Base-by-base conservation (phyloP, 345 rosid species). In the Bretschneidera sinensis region DNA sequence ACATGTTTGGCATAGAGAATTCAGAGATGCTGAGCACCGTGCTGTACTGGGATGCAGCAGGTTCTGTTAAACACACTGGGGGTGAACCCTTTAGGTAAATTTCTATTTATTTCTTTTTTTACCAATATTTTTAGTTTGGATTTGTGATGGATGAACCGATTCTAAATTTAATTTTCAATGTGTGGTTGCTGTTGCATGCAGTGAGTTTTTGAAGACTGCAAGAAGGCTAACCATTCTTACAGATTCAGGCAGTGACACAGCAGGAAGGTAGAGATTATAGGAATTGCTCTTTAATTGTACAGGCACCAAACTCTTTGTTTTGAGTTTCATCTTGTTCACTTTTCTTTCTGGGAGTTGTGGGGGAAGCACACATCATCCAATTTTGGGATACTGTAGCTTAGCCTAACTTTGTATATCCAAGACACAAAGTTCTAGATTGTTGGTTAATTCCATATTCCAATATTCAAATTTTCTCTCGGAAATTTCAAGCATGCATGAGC, bases 131-230 rank as follows among this genome's bases (percentile, higher is more conserved):
- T n/a, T n/a, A 11, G 45, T 39, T 39, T 39, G 11, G 10, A 5
- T 13, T 39, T 39, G 45, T 13, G 10, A 39, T 14, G 25, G 48
- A 17, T n/a, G n/a, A 34, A 16, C 20, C 0, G 57, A 55, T 21
- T 48, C 43, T 51, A 1, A 39, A 11, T 19, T 0, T 52, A 54
- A 35, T 45, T 54, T n/a, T 61, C 13, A 50, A 49, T 28, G 21
- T 35, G 48, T 39, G 17, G 6, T 52, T 69, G 45, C 23, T 15
- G 8, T 60, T 62, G 79, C n/a, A n/a, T n/a, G n/a, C 91, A 94
- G 97, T 62, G 92, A 84, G 72, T 90, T 94, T 71, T 65, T 82
- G 82, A 94, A 83, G 82, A 77, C 88, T 10, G 95, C 90, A 31
- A 83, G 92, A 76, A 89, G 88, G 78, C 71, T 89, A 71, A 89